Evolutionary conservation across 495 filamentous ascomycete genomes (phyloP), one percentile per base, ranked within the genome.

Genomic region (Aspergillus egyptiacus): DNA sequence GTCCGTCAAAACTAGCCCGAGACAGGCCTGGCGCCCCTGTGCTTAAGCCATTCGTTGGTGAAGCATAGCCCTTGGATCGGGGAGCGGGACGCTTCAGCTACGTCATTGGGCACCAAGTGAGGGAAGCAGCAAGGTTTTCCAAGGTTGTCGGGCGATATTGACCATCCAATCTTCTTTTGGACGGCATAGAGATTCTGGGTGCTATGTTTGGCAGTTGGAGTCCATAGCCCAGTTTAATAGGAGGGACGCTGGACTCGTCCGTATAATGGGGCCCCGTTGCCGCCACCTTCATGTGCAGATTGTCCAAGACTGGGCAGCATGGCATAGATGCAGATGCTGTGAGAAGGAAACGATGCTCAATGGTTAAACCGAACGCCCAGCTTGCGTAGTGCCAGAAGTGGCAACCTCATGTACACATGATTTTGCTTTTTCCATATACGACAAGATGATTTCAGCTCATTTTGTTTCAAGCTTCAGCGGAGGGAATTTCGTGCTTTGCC

Each of bases 101-200:
- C 57, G 48, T 56, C 53, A 56, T 60, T 54, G 53, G 57, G 57
- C 57, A 60, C 43, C 50, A 56, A 60, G 35, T 43, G 22, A 40
- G 19, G 25, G 25, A 50, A 46, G 34, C 35, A 31, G 54, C 42
- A 53, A 51, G 23, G 46, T 41, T 55, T 30, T 25, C 32, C 40
- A 48, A n/a, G n/a, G n/a, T n/a, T n/a, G n/a, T n/a, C n/a, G n/a
- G 50, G 44, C 43, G 17, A 36, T 48, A 17, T 50, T 35, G 27
- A 27, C 39, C 33, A 44, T 41, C 18, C 8, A 25, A 27, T 41
- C 34, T 6, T 42, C 28, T 42, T 48, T 20, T 30, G 38, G 22
- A 17, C 23, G 50, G 9, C 18, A 11, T 28, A 24, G 31, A 19
- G 17, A 43, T 54, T 17, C 13, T 4, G 13, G 9, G 11, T 10